Base-by-base conservation (phyloP, 2,329 filamentous ascomycete species). In the Botrytis byssoidea region DNA sequence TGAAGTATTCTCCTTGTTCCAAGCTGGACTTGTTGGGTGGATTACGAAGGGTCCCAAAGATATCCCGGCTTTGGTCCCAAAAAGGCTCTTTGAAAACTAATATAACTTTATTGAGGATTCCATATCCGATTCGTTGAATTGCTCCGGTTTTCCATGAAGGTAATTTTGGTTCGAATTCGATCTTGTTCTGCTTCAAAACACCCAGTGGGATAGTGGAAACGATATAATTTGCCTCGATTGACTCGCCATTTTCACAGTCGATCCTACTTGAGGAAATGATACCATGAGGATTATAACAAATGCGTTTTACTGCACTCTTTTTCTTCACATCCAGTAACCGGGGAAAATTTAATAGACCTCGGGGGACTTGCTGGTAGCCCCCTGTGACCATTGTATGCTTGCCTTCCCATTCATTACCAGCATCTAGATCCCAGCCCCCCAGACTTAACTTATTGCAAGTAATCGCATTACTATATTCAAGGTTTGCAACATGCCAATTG, bases 401-500 rank as follows among this genome's bases (percentile, higher is more conserved):
- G 10, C 96, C 96, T 82, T 98, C 95, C 85, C 97, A 99, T 81
- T 99, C 96, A 79, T 99, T 98, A 0, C 96, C 96, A 68, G 95
- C 94, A 80, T 99, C 97, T 79, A 99, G 94, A 82, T 99, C 97
- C 93, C 97, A 98, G 0, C 95, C 91, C 12, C 91, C 90, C 22
- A 99, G 88, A 82, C 95, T 98, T 29, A 99, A 88, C 76, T 92
- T 92, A 77, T 92, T 91, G 72, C 97, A 90, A 77, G 94, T 97
- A 2, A 91, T 93, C 2, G 96, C 96, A 82, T 98, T 99, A 76
- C 95, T 97, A 81, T 99, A 99, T 82, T 99, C 96, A 22, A 99
- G 87, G 80, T 99, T 99, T 77, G 97, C 97, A 82, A 98, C 92
- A 82, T 99, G 97, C 96, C 96, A 99, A 80, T 98, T 99, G 79